Base-by-base conservation (phyloP, 768 basidiomycete species). In the Podaxis rugospora region DNA sequence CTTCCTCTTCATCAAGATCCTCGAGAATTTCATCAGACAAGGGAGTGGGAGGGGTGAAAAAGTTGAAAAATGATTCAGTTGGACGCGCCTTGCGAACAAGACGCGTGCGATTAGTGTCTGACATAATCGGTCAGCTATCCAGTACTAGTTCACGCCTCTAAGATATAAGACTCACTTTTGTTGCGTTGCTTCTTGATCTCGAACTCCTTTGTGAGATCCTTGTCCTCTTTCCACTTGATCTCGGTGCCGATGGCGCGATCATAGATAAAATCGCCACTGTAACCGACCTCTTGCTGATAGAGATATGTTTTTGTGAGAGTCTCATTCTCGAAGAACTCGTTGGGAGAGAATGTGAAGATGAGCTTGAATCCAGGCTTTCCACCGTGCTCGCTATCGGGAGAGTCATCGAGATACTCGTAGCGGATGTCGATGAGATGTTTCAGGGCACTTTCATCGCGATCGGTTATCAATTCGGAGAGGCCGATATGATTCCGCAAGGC, bases 131-230 rank as follows among this genome's bases (percentile, higher is more conserved):
- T 51, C 16, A 58, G 47, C 44, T 57, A 57, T 36, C 2, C 23
- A 25, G 28, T 36, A 6, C 7, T 16, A 11, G 5, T n/a, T 50
- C 25, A 14, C 14, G 6, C 11, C n/a, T 16, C 46, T 39, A 16
- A 21, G 4, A 59, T n/a, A 52, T 50, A 42, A 28, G 25, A 76
- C 85, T 59, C 68, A 97, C 95, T 95, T 84, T 98, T 99, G 79
- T 99, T 99, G 69, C 96, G 82, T 78, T 98, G 96, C 81, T 97
- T 98, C 84, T 96, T 97, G 74, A 98, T 95, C 79, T 98, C 96
- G 68, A 93, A 91, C 77, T 92, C 92, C 78, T 94, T 93, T 55
- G 96, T 99, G 61, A 99, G 81, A 76, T 99, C 93, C 78, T 97
- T 95, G 67, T 96, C 95, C 74, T 93, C 95, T 78, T 96, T 96